Evolutionary conservation across 108 stramenopile genomes (phyloP), one percentile per base, ranked within the genome.

Genomic region (Stephanodiscus minutulus): DNA sequence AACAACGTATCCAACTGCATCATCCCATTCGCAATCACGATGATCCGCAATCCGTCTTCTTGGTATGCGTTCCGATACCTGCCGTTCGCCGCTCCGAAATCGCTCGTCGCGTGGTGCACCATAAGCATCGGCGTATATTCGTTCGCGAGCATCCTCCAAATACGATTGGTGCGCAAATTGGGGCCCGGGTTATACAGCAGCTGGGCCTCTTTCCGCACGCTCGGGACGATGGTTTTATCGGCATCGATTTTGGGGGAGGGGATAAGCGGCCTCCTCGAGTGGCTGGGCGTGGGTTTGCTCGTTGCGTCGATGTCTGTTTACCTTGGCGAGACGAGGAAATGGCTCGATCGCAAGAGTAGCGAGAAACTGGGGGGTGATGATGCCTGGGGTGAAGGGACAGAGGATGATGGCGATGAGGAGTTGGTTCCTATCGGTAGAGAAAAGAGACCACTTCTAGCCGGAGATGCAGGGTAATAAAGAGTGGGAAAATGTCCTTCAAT

Each of bases 1-100:
- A 64, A 64, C 62, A 72, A 72, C 22, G 15, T 72, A 33, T 72
- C 61, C 10, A 72, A 72, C 33, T 64, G 61, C 48, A 0, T 72
- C 11, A 22, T 72, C 36, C 71, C 71, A 5, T 31, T 72, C 28
- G 33, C 63, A 5, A 63, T 50, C 35, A 72, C 61, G 20, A 41
- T 63, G 28, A 28, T 62, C 7, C 29, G 33, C 24, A 62, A 63
- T 52, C 71, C 71, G 21, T 36, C 50, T 2, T 50, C 47, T 3
- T 72, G 71, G 71, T 7, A 12, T 0, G 71, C 71, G 18, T 72
- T 72, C 8, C 43, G 62, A 25, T 72, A 62, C 25, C 12, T 64
- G 24, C 31, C 31, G 5, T 21, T 58, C 18, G 17, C 46, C 18
- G 17, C 46, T 49, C 62, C 61, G 17, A 13, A 3, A 22, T 72